Percentiles rank a stretch among this genome's conserved stretches.
Evolutionary conservation across 1,284 basidiomycete species (phyloP).

Genomic region (Xerocomus minutiporus): DNA sequence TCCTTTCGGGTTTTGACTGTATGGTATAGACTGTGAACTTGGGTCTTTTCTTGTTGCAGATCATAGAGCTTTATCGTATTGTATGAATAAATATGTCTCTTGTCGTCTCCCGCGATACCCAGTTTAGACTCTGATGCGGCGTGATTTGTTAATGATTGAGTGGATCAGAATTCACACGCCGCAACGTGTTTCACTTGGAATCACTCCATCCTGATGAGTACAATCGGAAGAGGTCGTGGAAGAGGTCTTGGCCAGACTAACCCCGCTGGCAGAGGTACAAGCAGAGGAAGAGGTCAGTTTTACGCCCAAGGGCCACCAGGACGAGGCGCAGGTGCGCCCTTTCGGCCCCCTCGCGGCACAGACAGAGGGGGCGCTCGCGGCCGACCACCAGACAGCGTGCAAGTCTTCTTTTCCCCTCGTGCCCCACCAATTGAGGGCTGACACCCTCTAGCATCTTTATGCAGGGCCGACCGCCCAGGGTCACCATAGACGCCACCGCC

Average conservation of each 20-base stretch:
- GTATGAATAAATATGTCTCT: background rate
- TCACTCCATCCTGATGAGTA: too few species aligned
- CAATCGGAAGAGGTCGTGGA: too few species aligned
- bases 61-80: slow-evolving; percentile 6
- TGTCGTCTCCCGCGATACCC: background rate
- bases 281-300: background rate
- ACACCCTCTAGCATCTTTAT: slow-evolving; percentile 42
- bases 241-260: too few species aligned
- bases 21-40: slow-evolving; percentile 17
- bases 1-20: slow-evolving; percentile 6
- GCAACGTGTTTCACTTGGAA: too few species aligned
- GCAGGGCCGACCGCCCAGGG: slow-evolving; percentile 36
- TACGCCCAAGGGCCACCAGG: too few species aligned
- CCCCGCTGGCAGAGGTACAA: too few species aligned
- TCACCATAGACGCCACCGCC: slow-evolving; percentile 53
- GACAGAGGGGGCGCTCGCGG: background rate
- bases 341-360: background rate
- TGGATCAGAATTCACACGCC: too few species aligned
- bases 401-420: background rate
- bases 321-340: background rate
- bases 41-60: slow-evolving; percentile 7
- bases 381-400: background rate
- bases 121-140: background rate
- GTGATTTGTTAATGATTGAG: background rate
- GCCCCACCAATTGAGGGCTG: too few species aligned